Base-by-base conservation (phyloP, 108 stramenopile species). In the Nitzschia sp. region DNA sequence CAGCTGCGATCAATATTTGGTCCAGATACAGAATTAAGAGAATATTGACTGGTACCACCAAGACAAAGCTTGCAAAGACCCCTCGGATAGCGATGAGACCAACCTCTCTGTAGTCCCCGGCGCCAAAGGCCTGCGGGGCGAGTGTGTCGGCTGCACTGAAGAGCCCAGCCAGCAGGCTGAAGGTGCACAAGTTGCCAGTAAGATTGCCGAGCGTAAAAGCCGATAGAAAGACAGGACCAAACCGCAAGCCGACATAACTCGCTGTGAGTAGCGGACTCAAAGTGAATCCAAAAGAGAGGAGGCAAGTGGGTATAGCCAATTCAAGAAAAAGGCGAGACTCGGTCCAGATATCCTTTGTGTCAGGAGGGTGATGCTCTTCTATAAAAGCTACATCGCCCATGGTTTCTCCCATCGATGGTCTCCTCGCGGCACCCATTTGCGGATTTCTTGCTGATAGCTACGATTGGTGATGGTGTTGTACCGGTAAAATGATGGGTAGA, bases 131-230 rank as follows among this genome's bases (percentile, higher is more conserved):
- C 46, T 78, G 81, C 13, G 77, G 77, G 28, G 34, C 31, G 22
- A 78, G 48, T 1, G 81, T 82, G 34, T 82, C 81, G 19, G 69
- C 23, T n/a, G 81, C 81, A 26, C 63, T 56, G 47, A 67, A 71
- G 2, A 82, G 17, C 3, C 81, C 81, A 11, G 41, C 8, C 23
- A 82, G 45, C 17, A 82, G 25, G 22, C 58, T 64, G 16, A 75
- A 66, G 19, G 73, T 71, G 32, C 68, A 72, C 0, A 82, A 56
- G 50, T 82, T 82, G 8, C 77, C 81, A n/a, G 68, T 78, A 25
- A 82, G 57, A 30, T 63, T 68, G n/a, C 76, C 81, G 35, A 82
- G 45, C 25, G 81, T 70, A 50, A 82, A 78, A 4, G 57, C 81
- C 29, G 55, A 68, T 3, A 82, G 44, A 62, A 63, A 71, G 6